A percentile compares a stretch with the other conserved stretches of the same genome.
phyloP scores from a whole-genome alignment of 2,329 filamentous ascomycete genomes.

The Karstenula rhodostoma region DNA sequence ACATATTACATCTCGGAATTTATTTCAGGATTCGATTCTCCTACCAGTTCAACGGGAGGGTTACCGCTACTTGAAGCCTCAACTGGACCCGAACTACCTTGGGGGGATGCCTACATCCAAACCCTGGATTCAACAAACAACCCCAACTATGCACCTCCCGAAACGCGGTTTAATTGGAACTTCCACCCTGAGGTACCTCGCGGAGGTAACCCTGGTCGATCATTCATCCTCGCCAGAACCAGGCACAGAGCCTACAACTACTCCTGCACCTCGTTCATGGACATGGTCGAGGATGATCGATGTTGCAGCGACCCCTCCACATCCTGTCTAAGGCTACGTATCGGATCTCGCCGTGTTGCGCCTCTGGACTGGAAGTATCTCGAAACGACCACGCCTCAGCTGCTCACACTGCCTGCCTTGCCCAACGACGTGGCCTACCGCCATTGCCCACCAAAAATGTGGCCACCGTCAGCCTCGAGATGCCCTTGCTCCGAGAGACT shows the following conservation, averaged over 20 bases:
- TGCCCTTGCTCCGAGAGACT: conserved; percentile 40
- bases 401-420: conserved; percentile 10
- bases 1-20: conserved; percentile 71
- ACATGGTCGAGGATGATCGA: conserved; percentile 64
- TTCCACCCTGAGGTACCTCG: conserved; percentile 60
- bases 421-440: conserved; percentile 32
- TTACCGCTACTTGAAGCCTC: conserved; percentile 16
- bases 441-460: conserved; percentile 43
- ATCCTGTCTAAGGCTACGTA: conserved; percentile 59
- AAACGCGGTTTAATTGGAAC: conserved; percentile 51
- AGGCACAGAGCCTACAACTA: conserved; percentile 65
- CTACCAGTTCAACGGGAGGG: conserved; percentile 10
- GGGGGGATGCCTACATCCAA: conserved; percentile 36
- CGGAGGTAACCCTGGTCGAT: conserved; percentile 49
- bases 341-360: conserved; percentile 55
- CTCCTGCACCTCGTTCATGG: conserved; percentile 64
- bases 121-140: conserved; percentile 44
- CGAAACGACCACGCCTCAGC: conserved; percentile 12
- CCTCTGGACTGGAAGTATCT: conserved; percentile 26
- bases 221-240: conserved; percentile 63
- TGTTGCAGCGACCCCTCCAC: conserved; percentile 42
- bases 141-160: conserved; percentile 49
- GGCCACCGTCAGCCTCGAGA: conserved; percentile 39
- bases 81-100: conserved; percentile 28
- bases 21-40: conserved; percentile 36